Conservation (phyloP, 23 red algal genomes). For the Gracilaria gracilis region DNA sequence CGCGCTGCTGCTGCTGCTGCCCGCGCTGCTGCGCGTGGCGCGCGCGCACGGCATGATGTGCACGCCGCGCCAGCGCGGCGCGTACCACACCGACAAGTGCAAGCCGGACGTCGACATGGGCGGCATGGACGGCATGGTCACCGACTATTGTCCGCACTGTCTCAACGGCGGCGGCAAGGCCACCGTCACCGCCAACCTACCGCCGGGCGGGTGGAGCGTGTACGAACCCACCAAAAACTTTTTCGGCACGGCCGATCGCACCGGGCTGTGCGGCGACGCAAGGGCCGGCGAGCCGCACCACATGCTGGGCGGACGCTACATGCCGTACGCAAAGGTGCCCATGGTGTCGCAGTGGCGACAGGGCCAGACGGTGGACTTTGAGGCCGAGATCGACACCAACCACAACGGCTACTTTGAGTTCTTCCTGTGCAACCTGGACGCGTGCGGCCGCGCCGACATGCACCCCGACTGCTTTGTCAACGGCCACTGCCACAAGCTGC, state of each 20-base stretch:
- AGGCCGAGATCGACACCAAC: slow-evolving; percentile 60
- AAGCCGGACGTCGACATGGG: not conserved
- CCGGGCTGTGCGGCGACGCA: slow-evolving; percentile 52
- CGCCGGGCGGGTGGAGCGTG: slow-evolving; percentile 42
- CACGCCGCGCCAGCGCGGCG: slow-evolving; percentile 34
- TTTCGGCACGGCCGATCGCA: slow-evolving; percentile 31
- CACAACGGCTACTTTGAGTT: slow-evolving; percentile 82
- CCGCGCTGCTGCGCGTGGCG: too few relatives aligned
- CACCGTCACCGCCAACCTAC: slow-evolving; percentile 59
- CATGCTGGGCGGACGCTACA: slow-evolving; percentile 42
- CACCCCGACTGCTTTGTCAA: slow-evolving; percentile 24
- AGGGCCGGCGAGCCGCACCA: slow-evolving; percentile 7
- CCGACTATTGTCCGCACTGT: slow-evolving; percentile 69
- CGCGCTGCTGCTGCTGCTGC: too few relatives aligned
- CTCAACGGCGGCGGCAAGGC: slow-evolving; percentile 65
- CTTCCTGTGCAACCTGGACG: slow-evolving; percentile 69
- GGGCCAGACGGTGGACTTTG: slow-evolving; percentile 51
- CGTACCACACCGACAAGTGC: slow-evolving; percentile 47
- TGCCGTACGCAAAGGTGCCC: slow-evolving; percentile 37
- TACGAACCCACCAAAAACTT: slow-evolving; percentile 63
- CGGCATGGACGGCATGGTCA: slow-evolving; percentile 26
- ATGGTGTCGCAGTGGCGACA: slow-evolving; percentile 38
- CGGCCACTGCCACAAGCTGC: slow-evolving; percentile 45
- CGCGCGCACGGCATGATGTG: slow-evolving; percentile 65
- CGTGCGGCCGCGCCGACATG: slow-evolving; percentile 39